Base-by-base conservation (phyloP, 805 yeast genomes). In the Metschnikowia similis region DNA sequence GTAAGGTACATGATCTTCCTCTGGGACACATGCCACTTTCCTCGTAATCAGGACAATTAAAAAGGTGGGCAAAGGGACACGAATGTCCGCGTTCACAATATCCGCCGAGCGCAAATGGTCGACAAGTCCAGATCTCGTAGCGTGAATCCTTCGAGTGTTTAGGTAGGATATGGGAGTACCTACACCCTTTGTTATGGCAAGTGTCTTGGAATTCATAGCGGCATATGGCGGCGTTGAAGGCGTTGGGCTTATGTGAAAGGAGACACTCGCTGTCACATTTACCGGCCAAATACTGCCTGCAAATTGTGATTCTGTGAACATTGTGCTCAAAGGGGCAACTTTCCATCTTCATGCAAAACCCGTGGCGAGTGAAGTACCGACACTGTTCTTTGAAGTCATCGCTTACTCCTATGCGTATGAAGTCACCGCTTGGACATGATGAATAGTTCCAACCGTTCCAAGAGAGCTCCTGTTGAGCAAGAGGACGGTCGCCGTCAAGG, bases 31-130 rank as follows among this genome's bases (percentile, higher is more conserved):
- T 59, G 10, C 84, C 85, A n/a, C 70, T 70, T 52, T 80, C 82
- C 54, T 80, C 84, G 56, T 75, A 79, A 59, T 87, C 92, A 0
- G 95, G 92, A 66, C 95, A 87, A 50, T 80, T 79, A 56, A 71
- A 76, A 13, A 67, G 65, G 60, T 87, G 96, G 34, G 76, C 64
- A 41, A 77, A 75, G 6, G 76, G 72, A 60, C 95, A 87, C 30
- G 59, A 54, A 27, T 66, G 59, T 0, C 94, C 96, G 26, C 79
- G 64, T 30, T 70, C 77, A 64, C 95, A 88, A 67, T 79, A 85
- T 0, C 91, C 90, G 14, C 80, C 79, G 32, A 83, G 57, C 4
- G 91, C 77, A 69, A 87, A 88, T 29, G 78, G 82, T 21, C 88
- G 71, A 60, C 96, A 87, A 0, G 81, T 70, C 60, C 72, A 66